Evolutionary conservation across 768 basidiomycete genomes (phyloP), one percentile per base, ranked within the genome.

Genomic region (Saitozyma podzolica): DNA sequence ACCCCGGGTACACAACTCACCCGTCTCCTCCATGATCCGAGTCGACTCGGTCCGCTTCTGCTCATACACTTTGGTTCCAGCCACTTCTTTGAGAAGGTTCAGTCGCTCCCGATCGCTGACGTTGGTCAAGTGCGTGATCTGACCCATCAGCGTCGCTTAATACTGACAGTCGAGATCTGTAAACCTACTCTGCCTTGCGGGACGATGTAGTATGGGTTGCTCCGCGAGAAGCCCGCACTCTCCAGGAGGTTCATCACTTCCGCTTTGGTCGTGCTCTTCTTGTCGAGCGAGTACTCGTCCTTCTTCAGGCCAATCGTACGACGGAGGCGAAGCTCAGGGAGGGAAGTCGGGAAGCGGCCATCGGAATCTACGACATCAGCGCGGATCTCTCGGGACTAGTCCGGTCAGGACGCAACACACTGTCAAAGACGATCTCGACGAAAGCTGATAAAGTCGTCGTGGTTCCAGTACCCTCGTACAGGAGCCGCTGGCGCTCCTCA

Each of bases 121-220:
- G 66, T 98, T 99, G 8, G 95, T 99, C 11, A 99, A 83, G 19
- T 91, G 88, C 0, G 95, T 98, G 65, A 99, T 97, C 91, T 96
- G 66, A 2, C 16, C 9, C 13, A 48, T 69, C 29, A 65, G 64
- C 50, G 45, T 47, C 6, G 45, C 45, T 50, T 9, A 17, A 61
- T 9, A 37, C n/a, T 13, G 16, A 40, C 54, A 16, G 41, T 11
- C n/a, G 39, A 19, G 45, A 16, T 37, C 5, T 54, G 37, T 37
- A 11, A 14, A 84, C 88, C 80, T 71, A 96, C 94, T 55, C 95
- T 83, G 56, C 96, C 96, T 83, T 99, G 96, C 2, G 96, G 96
- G 0, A 98, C 95, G 68, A 99, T 99, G 73, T 98, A 99, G 78
- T 98, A 99, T 0, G 96, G 96, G 74, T 98, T 99, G n/a, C 89